Percentiles rank a stretch among this genome's conserved stretches.
Evolutionary conservation across 495 filamentous ascomycete species (phyloP).

Genomic region (Pyrenopolyporus hunteri): DNA sequence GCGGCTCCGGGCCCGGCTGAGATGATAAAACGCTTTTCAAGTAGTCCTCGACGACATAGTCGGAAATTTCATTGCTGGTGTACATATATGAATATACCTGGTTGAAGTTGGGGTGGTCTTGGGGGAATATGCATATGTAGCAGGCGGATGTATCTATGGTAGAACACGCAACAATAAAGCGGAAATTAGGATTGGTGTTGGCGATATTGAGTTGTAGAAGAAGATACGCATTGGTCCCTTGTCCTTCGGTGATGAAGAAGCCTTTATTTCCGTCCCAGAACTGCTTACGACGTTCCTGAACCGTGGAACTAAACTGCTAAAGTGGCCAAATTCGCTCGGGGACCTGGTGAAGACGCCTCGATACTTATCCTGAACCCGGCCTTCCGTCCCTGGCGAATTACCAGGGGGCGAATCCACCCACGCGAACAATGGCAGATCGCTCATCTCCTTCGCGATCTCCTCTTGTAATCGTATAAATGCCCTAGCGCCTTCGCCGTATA

Average conservation of each 20-base stretch:
- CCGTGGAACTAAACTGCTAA: neutral
- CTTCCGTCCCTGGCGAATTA: neutral
- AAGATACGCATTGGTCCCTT: neutral
- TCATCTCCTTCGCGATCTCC: slow-evolving; percentile 23
- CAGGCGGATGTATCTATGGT: neutral
- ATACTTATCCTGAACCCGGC: neutral
- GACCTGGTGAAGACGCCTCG: slow-evolving; percentile 7
- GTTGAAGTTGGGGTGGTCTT: neutral
- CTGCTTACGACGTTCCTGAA: neutral
- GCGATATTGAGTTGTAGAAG: neutral
- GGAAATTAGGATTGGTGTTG: neutral
- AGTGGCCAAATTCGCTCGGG: slow-evolving; percentile 5
- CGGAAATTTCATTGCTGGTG: neutral
- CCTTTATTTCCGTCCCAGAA: neutral
- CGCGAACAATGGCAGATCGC: slow-evolving; percentile 23
- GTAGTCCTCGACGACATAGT: slow-evolving; percentile 10
- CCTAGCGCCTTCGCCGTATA: slow-evolving; percentile 33
- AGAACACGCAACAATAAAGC: neutral
- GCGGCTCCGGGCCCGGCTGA: neutral
- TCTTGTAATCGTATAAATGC: slow-evolving; percentile 31
- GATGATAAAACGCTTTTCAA: neutral
- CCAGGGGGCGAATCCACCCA: neutral
- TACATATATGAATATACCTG: neutral
- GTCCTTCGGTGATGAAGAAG: neutral
- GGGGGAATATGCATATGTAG: neutral